Conservation (phyloP, 2,329 filamentous ascomycete genomes). For the Cladosporium sp. region DNA sequence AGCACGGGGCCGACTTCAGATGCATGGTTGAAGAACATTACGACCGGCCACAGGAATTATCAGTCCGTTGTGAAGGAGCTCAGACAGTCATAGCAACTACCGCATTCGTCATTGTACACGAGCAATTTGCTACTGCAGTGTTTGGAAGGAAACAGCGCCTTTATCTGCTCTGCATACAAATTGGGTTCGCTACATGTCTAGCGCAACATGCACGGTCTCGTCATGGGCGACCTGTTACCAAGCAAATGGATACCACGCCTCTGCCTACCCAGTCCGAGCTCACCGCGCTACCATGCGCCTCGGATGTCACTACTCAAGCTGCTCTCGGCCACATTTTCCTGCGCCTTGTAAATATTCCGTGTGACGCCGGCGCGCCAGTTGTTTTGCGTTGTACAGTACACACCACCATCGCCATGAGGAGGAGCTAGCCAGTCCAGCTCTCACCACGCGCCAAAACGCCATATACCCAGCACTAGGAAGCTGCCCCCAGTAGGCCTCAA, state of each 20-base stretch:
- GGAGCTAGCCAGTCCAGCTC: background rate
- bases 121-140: background rate
- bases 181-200: background rate
- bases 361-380: background rate
- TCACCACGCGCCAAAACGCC: background rate
- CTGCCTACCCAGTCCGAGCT: constrained; percentile 5
- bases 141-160: background rate
- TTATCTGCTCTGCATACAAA: background rate
- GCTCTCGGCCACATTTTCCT: background rate
- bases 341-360: background rate
- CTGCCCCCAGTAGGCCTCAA: background rate
- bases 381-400: background rate
- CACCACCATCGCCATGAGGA: constrained; percentile 1
- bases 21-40: background rate
- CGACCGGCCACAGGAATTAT: background rate
- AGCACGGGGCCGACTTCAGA: background rate
- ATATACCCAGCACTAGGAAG: background rate
- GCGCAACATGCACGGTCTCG: constrained; percentile 10
- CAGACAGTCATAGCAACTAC: background rate
- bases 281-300: constrained; percentile 10
- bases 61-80: background rate
- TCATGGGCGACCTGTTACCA: background rate
- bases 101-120: background rate
- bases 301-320: constrained; percentile 1
- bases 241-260: constrained; percentile 3